Base-by-base conservation (phyloP, 345 rosid genomes). In the Brassica juncea region DNA sequence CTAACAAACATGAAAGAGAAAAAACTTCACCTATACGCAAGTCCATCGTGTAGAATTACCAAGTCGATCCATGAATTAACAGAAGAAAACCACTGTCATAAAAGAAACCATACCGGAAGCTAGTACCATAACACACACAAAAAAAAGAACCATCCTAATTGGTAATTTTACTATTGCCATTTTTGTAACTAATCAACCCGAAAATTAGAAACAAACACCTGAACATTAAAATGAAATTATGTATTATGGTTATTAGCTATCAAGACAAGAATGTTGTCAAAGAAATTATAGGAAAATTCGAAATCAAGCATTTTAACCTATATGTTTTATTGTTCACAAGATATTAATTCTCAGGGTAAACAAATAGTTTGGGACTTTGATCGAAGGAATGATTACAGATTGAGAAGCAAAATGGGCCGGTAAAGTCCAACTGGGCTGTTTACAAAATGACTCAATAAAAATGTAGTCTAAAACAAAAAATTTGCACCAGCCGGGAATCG, bases 401-500 rank as follows among this genome's bases (percentile, higher is more conserved):
- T 47, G 55, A 47, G 55, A 47, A 47, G 15, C 55, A 47, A 47
- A 47, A 47, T 47, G 55, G 55, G 6, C 16, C 16, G 55, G 54
- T 47, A 47, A 47, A 47, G 54, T 47, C 16, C 54, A 47, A 47
- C 4, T 47, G 16, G 54, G 16, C 4, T 47, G 54, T 47, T 47
- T 47, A 47, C 16, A 47, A 14, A 47, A 16, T 47, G 55, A 15
- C 16, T 47, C 16, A 47, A 47, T 12, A 44, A 12, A 44, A 47
- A 47, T 47, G 55, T 47, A 47, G 55, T 4, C 4, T 44, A 44
- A 47, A 44, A 12, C 4, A 4, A 2, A 42, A 42, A 47, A 47
- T 2, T 16, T 79, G 91, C 89, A 86, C 88, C 91, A 86, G 92
- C 92, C 89, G 90, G 89, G 83, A 86, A 89, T 89, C 88, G 88